Evolutionary conservation across 768 basidiomycete species (phyloP).

Genomic region (Polyporus arcularius): DNA sequence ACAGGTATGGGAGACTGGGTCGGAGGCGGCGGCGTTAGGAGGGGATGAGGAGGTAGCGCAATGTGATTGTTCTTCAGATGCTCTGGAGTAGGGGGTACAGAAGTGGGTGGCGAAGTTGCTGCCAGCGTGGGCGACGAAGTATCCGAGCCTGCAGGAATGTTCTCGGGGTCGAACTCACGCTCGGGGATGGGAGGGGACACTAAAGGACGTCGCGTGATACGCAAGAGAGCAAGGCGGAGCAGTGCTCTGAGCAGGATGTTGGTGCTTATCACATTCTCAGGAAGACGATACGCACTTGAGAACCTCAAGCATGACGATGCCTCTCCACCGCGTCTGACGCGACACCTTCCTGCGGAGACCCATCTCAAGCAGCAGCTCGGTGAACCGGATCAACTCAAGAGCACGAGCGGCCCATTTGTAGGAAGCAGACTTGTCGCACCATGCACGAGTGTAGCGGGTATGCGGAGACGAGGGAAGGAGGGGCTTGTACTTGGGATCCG

Average conservation of each 20-base stretch:
- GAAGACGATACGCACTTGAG: slow-evolving; percentile 66
- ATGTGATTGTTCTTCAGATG: slow-evolving; percentile 80
- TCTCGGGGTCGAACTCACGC: slow-evolving; percentile 81
- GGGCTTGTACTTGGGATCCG: slow-evolving; percentile 68
- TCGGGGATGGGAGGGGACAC: slow-evolving; percentile 81
- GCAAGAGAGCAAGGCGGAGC: slow-evolving; percentile 72
- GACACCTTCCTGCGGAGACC: slow-evolving; percentile 71
- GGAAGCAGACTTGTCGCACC: slow-evolving; percentile 63
- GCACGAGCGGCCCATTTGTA: slow-evolving; percentile 82
- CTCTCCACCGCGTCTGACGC: slow-evolving; percentile 67
- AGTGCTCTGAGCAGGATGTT: slow-evolving; percentile 51
- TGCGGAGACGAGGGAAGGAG: slow-evolving; percentile 78
- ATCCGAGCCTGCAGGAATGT: slow-evolving; percentile 54
- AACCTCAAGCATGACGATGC: slow-evolving; percentile 73
- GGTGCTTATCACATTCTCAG: neutral
- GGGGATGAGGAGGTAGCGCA: slow-evolving; percentile 62
- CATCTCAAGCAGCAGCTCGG: slow-evolving; percentile 92
- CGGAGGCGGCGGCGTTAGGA: slow-evolving; percentile 56
- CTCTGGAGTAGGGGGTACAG: slow-evolving; percentile 66
- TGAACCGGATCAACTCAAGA: slow-evolving; percentile 76
- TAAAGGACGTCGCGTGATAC: slow-evolving; percentile 74
- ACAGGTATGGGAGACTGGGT: slow-evolving; percentile 55
- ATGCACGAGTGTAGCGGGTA: slow-evolving; percentile 87
- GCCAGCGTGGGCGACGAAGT: slow-evolving; percentile 61
- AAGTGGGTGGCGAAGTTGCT: slow-evolving; percentile 56